Evolutionary conservation across 306 rosid genomes (phyloP).

Genomic region (Cucurbita ficifolia): DNA sequence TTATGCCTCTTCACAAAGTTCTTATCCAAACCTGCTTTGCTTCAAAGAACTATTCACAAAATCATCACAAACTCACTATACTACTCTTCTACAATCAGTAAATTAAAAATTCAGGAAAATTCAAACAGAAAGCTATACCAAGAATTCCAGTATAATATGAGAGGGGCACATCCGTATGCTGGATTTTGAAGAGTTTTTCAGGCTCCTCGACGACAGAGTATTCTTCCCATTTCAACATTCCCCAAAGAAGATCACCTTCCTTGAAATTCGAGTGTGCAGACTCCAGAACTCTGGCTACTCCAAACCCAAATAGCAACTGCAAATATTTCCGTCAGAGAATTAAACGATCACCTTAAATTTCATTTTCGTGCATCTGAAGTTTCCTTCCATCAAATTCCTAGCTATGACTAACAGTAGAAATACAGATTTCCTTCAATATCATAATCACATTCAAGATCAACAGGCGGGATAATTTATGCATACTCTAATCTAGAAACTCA

Average conservation of each 20-base stretch:
- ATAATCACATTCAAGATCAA: not conserved
- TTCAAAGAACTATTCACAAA: not conserved
- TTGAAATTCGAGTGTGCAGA: constrained; percentile 35
- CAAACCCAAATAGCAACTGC: constrained; percentile 30
- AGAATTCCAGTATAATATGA: constrained; percentile 55
- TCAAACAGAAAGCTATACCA: constrained; percentile 16
- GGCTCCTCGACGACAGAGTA: constrained; percentile 24
- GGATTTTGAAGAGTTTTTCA: constrained; percentile 25
- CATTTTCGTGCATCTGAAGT: not conserved
- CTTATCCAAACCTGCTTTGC: not conserved
- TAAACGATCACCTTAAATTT: not conserved
- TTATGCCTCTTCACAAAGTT: not conserved
- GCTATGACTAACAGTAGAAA: not conserved
- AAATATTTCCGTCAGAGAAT: not conserved
- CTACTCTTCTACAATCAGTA: not conserved
- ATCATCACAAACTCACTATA: not conserved
- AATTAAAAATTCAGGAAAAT: not conserved
- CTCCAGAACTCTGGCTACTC: constrained; percentile 42
- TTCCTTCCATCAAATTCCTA: not conserved
- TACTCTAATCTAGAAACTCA: not conserved
- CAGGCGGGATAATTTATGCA: not conserved
- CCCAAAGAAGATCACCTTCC: constrained; percentile 52
- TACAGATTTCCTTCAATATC: not conserved
- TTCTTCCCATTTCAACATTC: constrained; percentile 50
- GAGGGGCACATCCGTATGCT: constrained; percentile 45